A percentile compares a stretch with the other conserved stretches of the same genome.
Evolutionary conservation across 2,329 filamentous ascomycete species (phyloP).

Genomic region (Fusarium floridanum): DNA sequence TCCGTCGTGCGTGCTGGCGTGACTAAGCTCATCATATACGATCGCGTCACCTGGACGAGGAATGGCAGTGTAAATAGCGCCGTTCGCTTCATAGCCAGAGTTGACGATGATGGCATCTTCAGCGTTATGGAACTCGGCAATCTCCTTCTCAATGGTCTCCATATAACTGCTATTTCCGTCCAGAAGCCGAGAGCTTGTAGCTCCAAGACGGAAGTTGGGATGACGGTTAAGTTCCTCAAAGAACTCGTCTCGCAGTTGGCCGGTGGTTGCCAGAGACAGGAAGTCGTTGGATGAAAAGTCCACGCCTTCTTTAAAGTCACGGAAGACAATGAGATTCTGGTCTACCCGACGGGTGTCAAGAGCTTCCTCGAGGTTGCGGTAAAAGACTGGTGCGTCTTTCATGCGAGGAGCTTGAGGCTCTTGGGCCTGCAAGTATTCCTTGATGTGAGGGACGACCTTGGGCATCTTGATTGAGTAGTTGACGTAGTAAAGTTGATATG

Average conservation of each 20-base stretch:
- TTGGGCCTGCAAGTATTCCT: conserved; percentile 24
- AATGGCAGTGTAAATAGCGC: conserved; percentile 62
- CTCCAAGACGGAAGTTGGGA: conserved; percentile 57
- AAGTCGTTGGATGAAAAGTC: conserved; percentile 79
- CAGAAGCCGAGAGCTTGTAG: conserved; percentile 71
- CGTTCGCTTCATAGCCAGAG: conserved; percentile 68
- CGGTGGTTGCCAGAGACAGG: conserved; percentile 66
- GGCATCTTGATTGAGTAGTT: conserved; percentile 5
- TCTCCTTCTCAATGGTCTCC: conserved; percentile 66
- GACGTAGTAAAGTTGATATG: not conserved
- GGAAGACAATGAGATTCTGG: conserved; percentile 44
- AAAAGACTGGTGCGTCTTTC: conserved; percentile 21
- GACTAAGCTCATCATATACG: conserved; percentile 74
- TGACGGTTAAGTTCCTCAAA: conserved; percentile 60
- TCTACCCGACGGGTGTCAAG: conserved; percentile 46
- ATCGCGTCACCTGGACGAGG: conserved; percentile 67
- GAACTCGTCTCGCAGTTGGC: conserved; percentile 60
- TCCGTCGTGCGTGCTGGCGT: conserved; percentile 75
- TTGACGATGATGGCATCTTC: conserved; percentile 70
- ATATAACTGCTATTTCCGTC: conserved; percentile 75
- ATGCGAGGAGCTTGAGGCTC: conserved; percentile 15
- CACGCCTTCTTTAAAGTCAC: conserved; percentile 5
- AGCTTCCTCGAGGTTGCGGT: conserved; percentile 49
- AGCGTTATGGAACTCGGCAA: conserved; percentile 72
- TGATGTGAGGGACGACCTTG: conserved; percentile 25